A percentile compares a stretch with the other conserved stretches of the same genome.
phyloP scores from a whole-genome alignment of 306 rosid genomes.

The Crataegus laevigata region DNA sequence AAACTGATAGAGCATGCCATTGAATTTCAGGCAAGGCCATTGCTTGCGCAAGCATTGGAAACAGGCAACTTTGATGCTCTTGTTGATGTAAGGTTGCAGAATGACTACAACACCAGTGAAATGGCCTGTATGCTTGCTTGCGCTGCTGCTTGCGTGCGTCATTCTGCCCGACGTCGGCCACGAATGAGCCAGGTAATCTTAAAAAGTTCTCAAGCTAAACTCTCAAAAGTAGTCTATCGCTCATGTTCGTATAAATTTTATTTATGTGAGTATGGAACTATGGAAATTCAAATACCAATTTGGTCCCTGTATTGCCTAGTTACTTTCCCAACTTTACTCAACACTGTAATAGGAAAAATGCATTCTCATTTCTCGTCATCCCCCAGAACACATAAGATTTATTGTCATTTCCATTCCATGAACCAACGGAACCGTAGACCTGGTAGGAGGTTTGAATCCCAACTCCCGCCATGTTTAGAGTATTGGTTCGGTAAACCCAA shows the following conservation, averaged over 20 bases:
- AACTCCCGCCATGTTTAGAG: neutral
- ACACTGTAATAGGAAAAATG: neutral
- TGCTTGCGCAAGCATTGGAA: slow-evolving; percentile 46
- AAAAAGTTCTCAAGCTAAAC: neutral
- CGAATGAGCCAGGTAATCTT: slow-evolving; percentile 55
- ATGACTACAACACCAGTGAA: slow-evolving; percentile 37
- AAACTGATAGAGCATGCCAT: neutral
- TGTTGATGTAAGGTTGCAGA: slow-evolving; percentile 41
- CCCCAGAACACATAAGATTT: neutral
- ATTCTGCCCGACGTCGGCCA: slow-evolving; percentile 50
- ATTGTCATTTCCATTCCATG: neutral
- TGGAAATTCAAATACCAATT: neutral
- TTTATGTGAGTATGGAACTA: neutral
- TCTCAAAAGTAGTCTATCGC: neutral
- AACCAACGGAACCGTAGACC: neutral
- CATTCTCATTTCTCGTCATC: neutral
- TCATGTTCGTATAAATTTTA: neutral
- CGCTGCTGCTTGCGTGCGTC: slow-evolving; percentile 49
- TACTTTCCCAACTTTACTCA: neutral
- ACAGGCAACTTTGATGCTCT: slow-evolving; percentile 34
- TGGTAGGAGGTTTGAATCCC: neutral
- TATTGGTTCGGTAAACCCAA: neutral
- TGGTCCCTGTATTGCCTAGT: neutral
- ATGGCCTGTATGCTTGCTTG: slow-evolving; percentile 46
- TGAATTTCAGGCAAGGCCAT: slow-evolving; percentile 63